These are phyloP conservation scores for Trypanosoma avium DNA, from an alignment of 208 protist genomes.

Conservation along the genomic window DNA sequence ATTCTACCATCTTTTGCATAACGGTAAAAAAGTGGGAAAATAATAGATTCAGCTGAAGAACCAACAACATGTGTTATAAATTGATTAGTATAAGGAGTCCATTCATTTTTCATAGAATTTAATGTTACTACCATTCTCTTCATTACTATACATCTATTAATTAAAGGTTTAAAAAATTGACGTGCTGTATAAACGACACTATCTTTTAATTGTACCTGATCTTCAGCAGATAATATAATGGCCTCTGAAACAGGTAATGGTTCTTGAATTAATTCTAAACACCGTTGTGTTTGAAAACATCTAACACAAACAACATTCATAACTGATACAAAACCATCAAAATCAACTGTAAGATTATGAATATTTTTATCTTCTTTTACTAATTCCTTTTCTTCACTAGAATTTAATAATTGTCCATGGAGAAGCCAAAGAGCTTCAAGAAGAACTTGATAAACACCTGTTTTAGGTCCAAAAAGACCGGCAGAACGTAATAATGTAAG, in stretches of 20 bases:
- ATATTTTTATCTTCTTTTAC: constrained; percentile 2
- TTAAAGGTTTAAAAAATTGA: constrained; percentile 61
- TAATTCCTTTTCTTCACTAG: not conserved
- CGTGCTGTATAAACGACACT: constrained; percentile 65
- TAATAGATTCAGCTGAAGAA: constrained; percentile 31
- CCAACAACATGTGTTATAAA: constrained; percentile 73
- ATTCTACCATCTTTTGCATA: constrained; percentile 54
- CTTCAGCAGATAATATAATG: constrained; percentile 70
- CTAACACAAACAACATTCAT: constrained; percentile 87
- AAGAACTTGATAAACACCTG: constrained; percentile 69
- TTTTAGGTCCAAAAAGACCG: constrained; percentile 52
- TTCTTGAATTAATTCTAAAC: constrained; percentile 30
- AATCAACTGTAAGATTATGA: constrained; percentile 40
- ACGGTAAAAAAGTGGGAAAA: constrained; percentile 67
- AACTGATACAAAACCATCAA: constrained; percentile 80
- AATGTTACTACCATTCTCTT: constrained; percentile 50
- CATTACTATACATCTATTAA: constrained; percentile 51
- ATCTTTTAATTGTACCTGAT: constrained; percentile 54
- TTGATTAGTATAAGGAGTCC: constrained; percentile 60
- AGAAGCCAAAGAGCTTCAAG: constrained; percentile 68
- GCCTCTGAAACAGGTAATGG: constrained; percentile 32
- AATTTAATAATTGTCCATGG: constrained; percentile 16
- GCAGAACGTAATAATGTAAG: constrained; percentile 60
- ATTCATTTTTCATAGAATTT: constrained; percentile 50
- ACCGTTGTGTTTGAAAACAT: constrained; percentile 67